Percentiles rank a stretch among this genome's conserved stretches.
Conservation (phyloP, 2,329 filamentous ascomycete genomes). For the Magnaporthiopsis incrustans region DNA sequence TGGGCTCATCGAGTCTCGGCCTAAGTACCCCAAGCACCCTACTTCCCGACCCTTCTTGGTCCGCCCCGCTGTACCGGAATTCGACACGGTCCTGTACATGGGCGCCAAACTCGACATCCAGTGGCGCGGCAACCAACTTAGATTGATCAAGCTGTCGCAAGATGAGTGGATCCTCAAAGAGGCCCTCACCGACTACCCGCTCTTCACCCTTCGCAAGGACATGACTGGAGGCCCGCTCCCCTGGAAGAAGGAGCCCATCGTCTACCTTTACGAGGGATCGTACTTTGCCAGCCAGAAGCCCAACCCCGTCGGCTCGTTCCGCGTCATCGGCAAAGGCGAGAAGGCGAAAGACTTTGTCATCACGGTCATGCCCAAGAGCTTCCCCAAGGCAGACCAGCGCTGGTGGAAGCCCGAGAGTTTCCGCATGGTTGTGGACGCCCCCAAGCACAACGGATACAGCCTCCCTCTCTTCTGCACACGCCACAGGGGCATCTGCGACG, state of each 20-base stretch:
- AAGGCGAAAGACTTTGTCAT: slow-evolving; percentile 1
- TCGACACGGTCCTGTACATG: background rate
- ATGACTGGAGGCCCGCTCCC: background rate
- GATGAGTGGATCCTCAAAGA: slow-evolving; percentile 4
- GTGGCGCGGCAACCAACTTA: slow-evolving; percentile 5
- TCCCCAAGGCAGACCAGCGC: slow-evolving; percentile 2
- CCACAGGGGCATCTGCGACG: slow-evolving; percentile 1
- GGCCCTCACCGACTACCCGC: background rate
- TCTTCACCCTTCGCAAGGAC: background rate
- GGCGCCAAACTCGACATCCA: slow-evolving; percentile 1
- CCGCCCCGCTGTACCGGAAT: background rate
- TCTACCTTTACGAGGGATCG: slow-evolving; percentile 4
- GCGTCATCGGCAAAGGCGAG: background rate
- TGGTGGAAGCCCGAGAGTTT: background rate
- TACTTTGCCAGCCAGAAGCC: background rate
- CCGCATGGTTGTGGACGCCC: background rate
- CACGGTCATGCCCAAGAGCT: background rate
- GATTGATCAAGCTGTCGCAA: slow-evolving; percentile 4
- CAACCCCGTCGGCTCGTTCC: slow-evolving; percentile 1
- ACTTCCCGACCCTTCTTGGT: background rate
- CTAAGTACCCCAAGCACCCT: background rate
- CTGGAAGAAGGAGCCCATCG: background rate
- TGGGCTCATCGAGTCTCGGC: background rate
- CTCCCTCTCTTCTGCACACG: background rate
- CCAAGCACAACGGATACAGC: background rate